A percentile compares a stretch with the other conserved stretches of the same genome.
Evolutionary conservation across 495 filamentous ascomycete genomes (phyloP).

Genomic region (Hapsidospora chrysogenum): DNA sequence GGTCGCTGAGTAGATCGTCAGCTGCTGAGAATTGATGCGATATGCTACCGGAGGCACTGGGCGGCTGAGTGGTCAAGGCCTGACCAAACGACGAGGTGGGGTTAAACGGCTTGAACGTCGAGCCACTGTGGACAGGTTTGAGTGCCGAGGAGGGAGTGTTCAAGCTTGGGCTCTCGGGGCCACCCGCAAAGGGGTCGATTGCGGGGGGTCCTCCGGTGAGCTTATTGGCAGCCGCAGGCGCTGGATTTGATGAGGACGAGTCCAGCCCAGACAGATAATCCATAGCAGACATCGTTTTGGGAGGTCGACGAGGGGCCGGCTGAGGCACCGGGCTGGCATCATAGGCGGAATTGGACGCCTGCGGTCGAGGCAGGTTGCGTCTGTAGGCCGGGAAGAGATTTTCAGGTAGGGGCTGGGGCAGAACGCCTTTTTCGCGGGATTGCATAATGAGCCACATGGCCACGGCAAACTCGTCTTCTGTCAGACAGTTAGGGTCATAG

Average conservation of each 20-base stretch:
- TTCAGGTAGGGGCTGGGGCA: slow-evolving; percentile 61
- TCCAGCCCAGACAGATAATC: slow-evolving; percentile 89
- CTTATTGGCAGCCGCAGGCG: slow-evolving; percentile 36
- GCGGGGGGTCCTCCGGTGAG: slow-evolving; percentile 48
- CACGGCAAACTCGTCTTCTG: slow-evolving; percentile 82
- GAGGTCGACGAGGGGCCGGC: slow-evolving; percentile 35
- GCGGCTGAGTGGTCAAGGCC: slow-evolving; percentile 57
- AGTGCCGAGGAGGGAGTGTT: too few species aligned
- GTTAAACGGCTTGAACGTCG: slow-evolving; percentile 74
- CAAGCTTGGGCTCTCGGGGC: too few species aligned
- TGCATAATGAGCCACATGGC: slow-evolving; percentile 94
- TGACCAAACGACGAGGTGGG: slow-evolving; percentile 85
- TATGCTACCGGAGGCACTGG: slow-evolving; percentile 55
- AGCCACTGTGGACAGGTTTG: too few species aligned
- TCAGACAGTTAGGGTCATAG: slow-evolving; percentile 70
- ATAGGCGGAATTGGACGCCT: slow-evolving; percentile 26
- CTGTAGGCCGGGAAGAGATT: slow-evolving; percentile 80
- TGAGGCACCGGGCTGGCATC: slow-evolving; percentile 26
- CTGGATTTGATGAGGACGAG: slow-evolving; percentile 36
- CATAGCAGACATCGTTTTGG: slow-evolving; percentile 65
- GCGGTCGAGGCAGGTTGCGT: slow-evolving; percentile 45
- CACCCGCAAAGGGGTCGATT: slow-evolving; percentile 42
- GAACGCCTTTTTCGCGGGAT: slow-evolving; percentile 51
- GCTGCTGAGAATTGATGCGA: slow-evolving; percentile 34
- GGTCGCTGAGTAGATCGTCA: slow-evolving; percentile 89